These are phyloP conservation scores for Solanum habrochaites DNA, from an alignment of 257 asterid genomes.

Conservation along the genomic window DNA sequence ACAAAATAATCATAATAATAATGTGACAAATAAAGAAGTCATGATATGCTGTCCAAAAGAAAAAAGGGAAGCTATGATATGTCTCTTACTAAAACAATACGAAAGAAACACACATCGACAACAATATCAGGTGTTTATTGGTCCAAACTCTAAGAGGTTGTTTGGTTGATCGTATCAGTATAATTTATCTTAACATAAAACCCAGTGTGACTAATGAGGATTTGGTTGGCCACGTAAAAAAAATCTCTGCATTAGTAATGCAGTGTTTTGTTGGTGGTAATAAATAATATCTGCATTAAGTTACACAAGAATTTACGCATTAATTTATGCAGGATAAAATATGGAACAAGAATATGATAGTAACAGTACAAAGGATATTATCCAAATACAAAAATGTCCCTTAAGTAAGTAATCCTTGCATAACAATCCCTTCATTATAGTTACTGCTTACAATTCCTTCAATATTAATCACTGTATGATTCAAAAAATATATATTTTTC, in stretches of 20 bases:
- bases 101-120: background rate
- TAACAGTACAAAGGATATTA: background rate
- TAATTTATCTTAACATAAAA: background rate
- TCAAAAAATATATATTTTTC: background rate
- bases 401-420: background rate
- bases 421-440: background rate
- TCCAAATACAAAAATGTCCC: background rate
- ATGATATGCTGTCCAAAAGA: background rate
- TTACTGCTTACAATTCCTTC: background rate
- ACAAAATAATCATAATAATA: background rate
- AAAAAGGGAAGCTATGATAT: background rate
- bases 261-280: background rate
- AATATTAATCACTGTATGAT: background rate
- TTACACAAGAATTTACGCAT: background rate
- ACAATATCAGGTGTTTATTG: background rate
- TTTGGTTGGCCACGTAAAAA: background rate
- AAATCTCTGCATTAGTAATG: background rate
- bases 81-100: background rate
- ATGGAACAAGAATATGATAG: background rate
- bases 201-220: background rate
- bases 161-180: background rate
- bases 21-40: background rate
- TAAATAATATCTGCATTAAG: background rate
- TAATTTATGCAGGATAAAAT: background rate
- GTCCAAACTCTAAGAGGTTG: background rate